phyloP scores from a whole-genome alignment of 2,329 filamentous ascomycete genomes.

The Paecilomyces sp. region DNA sequence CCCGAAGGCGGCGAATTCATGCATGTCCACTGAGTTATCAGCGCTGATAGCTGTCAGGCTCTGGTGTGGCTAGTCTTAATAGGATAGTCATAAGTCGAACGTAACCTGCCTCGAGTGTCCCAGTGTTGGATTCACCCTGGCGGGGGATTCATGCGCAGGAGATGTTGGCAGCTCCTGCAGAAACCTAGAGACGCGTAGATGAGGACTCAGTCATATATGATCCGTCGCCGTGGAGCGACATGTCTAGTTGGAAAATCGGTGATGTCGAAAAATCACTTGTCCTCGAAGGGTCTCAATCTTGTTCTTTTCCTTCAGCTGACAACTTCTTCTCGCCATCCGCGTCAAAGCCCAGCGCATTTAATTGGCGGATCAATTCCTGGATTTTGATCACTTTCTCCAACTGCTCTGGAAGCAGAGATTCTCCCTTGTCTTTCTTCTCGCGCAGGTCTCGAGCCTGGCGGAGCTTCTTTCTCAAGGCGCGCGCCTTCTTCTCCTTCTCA shows the following conservation, averaged over 20 bases:
- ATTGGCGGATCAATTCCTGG: constrained; percentile 80
- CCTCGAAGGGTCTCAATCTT: background rate
- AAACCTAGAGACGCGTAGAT: background rate
- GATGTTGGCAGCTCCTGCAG: background rate
- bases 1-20: background rate
- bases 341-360: constrained; percentile 80
- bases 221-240: background rate
- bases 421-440: constrained; percentile 83
- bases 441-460: constrained; percentile 87
- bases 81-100: background rate
- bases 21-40: background rate
- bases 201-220: background rate
- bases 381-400: constrained; percentile 97
- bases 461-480: constrained; percentile 88
- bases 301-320: constrained; percentile 1
- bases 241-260: background rate
- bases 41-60: background rate
- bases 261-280: background rate
- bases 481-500: constrained; percentile 86
- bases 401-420: constrained; percentile 81
- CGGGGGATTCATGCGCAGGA: background rate
- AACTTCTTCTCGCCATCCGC: constrained; percentile 61
- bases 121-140: background rate
- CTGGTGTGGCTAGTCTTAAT: background rate
- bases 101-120: background rate